These are phyloP conservation scores for Tubosaeta brunneosetosa DNA, from an alignment of 768 basidiomycete genomes.

Conservation along the genomic window DNA sequence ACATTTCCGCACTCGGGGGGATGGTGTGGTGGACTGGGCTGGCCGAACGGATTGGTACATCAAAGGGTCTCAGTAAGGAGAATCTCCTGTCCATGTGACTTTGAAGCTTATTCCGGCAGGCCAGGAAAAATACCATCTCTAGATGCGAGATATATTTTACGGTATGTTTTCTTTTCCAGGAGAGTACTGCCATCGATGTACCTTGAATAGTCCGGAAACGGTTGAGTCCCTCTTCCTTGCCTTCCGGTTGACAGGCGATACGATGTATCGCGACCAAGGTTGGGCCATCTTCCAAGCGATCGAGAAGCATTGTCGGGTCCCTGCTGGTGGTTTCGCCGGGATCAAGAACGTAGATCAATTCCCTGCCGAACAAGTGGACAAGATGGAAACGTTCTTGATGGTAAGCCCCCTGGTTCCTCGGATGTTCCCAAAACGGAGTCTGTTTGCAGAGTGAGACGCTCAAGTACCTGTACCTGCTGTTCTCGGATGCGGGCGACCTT, in stretches of 20 bases:
- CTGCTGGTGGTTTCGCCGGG: conserved; percentile 79
- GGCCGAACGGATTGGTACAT: conserved; percentile 78
- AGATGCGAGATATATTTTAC: conserved; percentile 91
- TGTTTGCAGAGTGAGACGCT: conserved; percentile 71
- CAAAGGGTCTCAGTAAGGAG: conserved; percentile 64
- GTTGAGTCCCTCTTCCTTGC: conserved; percentile 92
- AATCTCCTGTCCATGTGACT: background rate
- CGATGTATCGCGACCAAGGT: conserved; percentile 73
- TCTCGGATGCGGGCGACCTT: conserved; percentile 67
- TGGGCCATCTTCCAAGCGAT: conserved; percentile 92
- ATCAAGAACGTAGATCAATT: conserved; percentile 81
- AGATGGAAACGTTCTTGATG: conserved; percentile 95
- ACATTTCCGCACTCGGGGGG: conserved; percentile 68
- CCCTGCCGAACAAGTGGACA: conserved; percentile 67
- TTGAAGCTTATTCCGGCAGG: conserved; percentile 14
- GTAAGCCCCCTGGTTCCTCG: conserved; percentile 36
- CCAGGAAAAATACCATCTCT: conserved; percentile 40
- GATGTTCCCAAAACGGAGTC: too few relatives aligned
- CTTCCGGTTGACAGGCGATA: conserved; percentile 83
- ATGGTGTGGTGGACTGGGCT: conserved; percentile 45
- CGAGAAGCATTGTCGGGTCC: conserved; percentile 71
- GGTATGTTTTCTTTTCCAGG: conserved; percentile 37
- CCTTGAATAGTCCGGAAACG: conserved; percentile 73
- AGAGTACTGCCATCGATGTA: background rate
- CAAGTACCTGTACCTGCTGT: conserved; percentile 88